These are phyloP conservation scores for Phylloboletellus chloephorus DNA, from an alignment of 1,284 basidiomycete species.

Conservation along the genomic window DNA sequence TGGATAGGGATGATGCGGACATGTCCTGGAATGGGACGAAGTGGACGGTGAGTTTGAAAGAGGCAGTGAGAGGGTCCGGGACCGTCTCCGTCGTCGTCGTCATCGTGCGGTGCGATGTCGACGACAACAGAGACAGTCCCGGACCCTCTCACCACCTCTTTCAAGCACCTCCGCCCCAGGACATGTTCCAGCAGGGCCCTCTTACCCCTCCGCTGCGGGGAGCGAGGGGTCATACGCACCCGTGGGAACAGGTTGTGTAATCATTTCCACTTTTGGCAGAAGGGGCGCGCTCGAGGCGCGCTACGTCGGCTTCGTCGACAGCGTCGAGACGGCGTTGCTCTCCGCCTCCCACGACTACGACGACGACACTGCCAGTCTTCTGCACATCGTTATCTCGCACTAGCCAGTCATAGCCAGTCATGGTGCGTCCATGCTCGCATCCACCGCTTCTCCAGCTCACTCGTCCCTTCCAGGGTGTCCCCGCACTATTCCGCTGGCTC, in stretches of 20 bases:
- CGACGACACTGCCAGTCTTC: not conserved
- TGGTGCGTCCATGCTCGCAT: conserved; percentile 14
- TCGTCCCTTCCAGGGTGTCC: conserved; percentile 67
- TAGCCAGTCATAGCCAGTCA: conserved; percentile 2
- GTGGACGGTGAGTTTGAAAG: conserved; percentile 20
- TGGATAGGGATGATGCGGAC: conserved; percentile 6
- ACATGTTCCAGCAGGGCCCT: too few relatives aligned
- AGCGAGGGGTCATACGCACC: too few relatives aligned
- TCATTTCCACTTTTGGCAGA: conserved; percentile 11
- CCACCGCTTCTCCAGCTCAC: not conserved
- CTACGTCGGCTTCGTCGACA: conserved; percentile 2
- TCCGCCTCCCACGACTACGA: conserved; percentile 1
- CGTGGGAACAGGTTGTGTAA: conserved; percentile 30
- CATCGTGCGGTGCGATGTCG: conserved; percentile 19
- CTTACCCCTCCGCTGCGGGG: too few relatives aligned
- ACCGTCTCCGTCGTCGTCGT: conserved; percentile 27
- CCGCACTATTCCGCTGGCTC: conserved; percentile 90
- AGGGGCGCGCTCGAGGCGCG: not conserved
- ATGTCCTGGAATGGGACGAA: conserved; percentile 7
- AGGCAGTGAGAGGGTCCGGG: conserved; percentile 10
- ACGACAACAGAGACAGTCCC: too few relatives aligned
- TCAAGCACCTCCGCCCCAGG: too few relatives aligned
- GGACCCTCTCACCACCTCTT: too few relatives aligned
- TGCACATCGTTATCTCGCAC: not conserved
- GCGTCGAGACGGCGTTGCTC: not conserved